Percentiles rank a stretch among this genome's conserved stretches.
phyloP scores from a whole-genome alignment of 805 yeast genomes.

The Wickerhamomyces queroliae region DNA sequence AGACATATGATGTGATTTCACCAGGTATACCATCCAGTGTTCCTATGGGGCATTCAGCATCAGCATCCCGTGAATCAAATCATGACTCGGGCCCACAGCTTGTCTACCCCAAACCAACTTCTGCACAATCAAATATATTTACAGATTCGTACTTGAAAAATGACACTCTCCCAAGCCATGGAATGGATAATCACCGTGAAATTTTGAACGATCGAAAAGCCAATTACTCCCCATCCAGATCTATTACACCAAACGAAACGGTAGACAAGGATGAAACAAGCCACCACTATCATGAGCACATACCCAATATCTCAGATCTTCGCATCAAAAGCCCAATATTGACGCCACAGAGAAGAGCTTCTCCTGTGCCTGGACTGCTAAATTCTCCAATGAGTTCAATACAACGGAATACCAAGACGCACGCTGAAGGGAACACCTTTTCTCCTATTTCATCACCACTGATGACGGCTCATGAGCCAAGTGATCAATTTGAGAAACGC shows the following conservation, averaged over 20 bases:
- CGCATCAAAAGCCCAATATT: conserved; percentile 23
- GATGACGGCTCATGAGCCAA: conserved; percentile 39
- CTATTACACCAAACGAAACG: conserved; percentile 43
- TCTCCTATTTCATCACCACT: conserved; percentile 58
- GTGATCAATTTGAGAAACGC: conserved; percentile 22
- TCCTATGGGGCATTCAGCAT: not conserved
- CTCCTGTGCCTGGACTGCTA: conserved; percentile 17
- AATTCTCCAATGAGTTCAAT: conserved; percentile 56
- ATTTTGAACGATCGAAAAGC: conserved; percentile 11
- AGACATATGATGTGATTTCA: conserved; percentile 12
- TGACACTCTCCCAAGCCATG: conserved; percentile 34
- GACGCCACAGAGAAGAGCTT: conserved; percentile 24
- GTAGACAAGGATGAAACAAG: conserved; percentile 7
- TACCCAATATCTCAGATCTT: conserved; percentile 18
- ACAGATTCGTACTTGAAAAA: conserved; percentile 34
- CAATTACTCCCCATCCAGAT: conserved; percentile 23
- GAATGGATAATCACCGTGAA: conserved; percentile 2
- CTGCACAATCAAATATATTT: conserved; percentile 25
- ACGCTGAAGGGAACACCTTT: conserved; percentile 14
- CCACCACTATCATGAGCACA: conserved; percentile 9
- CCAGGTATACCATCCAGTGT: conserved; percentile 4
- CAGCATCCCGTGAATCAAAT: conserved; percentile 12
- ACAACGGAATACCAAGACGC: conserved; percentile 40
- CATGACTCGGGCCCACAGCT: conserved; percentile 20
- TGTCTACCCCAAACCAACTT: conserved; percentile 20